Percentiles rank a stretch among this genome's conserved stretches.
These are phyloP conservation scores for Suillus tomentosus DNA, from an alignment of 768 basidiomycete species.

Conservation along the genomic window DNA sequence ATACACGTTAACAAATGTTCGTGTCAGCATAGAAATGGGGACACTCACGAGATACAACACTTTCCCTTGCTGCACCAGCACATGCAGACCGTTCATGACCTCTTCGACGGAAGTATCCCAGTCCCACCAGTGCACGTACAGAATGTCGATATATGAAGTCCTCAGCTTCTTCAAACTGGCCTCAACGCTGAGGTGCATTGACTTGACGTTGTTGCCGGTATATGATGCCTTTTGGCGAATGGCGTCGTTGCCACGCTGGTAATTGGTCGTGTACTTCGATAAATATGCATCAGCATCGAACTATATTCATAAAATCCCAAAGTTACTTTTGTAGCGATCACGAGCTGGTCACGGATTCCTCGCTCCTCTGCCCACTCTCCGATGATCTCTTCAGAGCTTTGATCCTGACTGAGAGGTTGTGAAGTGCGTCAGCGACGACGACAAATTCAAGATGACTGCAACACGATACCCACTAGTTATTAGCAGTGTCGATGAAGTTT, in stretches of 20 bases:
- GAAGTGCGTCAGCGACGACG: neutral
- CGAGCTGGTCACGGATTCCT: slow-evolving; percentile 45
- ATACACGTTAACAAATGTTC: neutral
- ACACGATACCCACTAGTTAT: slow-evolving; percentile 38
- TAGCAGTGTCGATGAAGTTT: slow-evolving; percentile 52
- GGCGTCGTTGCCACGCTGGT: slow-evolving; percentile 15
- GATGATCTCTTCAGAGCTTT: slow-evolving; percentile 44
- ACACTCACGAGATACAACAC: slow-evolving; percentile 37
- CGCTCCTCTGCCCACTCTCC: slow-evolving; percentile 49
- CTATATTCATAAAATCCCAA: neutral
- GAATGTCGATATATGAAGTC: slow-evolving; percentile 48
- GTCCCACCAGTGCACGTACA: slow-evolving; percentile 40
- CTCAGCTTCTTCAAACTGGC: slow-evolving; percentile 47
- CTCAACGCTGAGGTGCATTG: slow-evolving; percentile 41
- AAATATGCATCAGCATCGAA: neutral
- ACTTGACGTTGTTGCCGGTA: slow-evolving; percentile 51
- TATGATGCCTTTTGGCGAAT: slow-evolving; percentile 39
- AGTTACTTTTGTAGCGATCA: slow-evolving; percentile 44
- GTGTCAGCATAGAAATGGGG: slow-evolving; percentile 20
- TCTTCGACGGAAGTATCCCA: slow-evolving; percentile 44
- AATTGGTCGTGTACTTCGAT: slow-evolving; percentile 26
- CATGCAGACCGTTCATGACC: slow-evolving; percentile 41
- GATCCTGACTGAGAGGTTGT: slow-evolving; percentile 35
- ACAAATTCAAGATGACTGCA: neutral
- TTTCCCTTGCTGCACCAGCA: slow-evolving; percentile 40